Evolutionary conservation across 805 yeast species (phyloP).

Genomic region (Candida schatavii): DNA sequence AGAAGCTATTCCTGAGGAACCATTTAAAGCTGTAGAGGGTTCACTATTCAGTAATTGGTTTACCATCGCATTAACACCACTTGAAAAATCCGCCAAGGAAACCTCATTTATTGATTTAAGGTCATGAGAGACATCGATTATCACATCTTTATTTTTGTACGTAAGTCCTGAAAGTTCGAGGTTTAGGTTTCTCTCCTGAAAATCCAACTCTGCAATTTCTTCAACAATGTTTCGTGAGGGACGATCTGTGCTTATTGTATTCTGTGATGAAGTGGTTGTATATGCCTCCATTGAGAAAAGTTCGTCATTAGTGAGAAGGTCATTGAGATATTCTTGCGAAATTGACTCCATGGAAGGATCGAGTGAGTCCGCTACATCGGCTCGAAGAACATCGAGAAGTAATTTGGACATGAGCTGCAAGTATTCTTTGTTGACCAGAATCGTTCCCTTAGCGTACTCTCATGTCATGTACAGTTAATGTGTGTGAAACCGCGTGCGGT

Average conservation of each 20-base stretch:
- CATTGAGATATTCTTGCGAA: constrained; percentile 32
- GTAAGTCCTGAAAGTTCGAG: constrained; percentile 41
- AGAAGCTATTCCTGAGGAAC: too few species aligned
- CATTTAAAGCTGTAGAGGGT: neutral
- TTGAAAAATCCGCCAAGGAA: constrained; percentile 5
- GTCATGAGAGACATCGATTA: constrained; percentile 40
- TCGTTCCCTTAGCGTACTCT: too few species aligned
- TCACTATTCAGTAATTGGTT: constrained; percentile 2
- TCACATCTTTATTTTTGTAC: constrained; percentile 42
- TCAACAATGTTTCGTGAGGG: constrained; percentile 16
- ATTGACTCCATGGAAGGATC: constrained; percentile 12
- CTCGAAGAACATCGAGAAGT: constrained; percentile 30
- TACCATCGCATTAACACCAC: constrained; percentile 16
- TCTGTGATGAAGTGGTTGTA: constrained; percentile 25
- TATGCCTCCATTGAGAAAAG: constrained; percentile 42
- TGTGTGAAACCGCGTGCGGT: too few species aligned
- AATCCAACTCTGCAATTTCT: constrained; percentile 73
- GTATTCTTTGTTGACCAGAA: too few species aligned
- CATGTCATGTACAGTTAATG: too few species aligned
- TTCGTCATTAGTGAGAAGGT: constrained; percentile 48
- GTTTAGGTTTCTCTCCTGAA: constrained; percentile 48
- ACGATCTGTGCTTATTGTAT: neutral
- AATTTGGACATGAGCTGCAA: constrained; percentile 35
- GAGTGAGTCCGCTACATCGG: constrained; percentile 19
- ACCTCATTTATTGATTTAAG: constrained; percentile 26